Base-by-base conservation (phyloP, 2,329 filamentous ascomycete genomes). In the Microdochium paspali region DNA sequence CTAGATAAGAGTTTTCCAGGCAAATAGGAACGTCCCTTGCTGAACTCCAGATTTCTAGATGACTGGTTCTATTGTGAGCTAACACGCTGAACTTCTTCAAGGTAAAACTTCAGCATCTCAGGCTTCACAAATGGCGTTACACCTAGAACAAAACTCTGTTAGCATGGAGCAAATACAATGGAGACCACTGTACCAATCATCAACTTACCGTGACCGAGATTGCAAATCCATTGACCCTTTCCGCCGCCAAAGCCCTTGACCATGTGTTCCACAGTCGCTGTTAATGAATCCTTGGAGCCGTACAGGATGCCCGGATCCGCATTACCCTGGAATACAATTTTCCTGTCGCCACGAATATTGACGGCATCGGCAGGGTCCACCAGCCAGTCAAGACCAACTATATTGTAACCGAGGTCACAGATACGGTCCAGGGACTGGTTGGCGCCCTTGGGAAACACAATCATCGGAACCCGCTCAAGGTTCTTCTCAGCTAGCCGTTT, bases 401-500 rank as follows among this genome's bases (percentile, higher is more conserved):
- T 89, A 60, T 97, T 80, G 72, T 97, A 98, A 35, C 90, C 90
- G 15, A 90, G 79, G 59, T 90, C 73, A 70, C 90, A 96, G 20
- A 93, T 79, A 26, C 87, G 82, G 56, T 96, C 87, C 44, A 98
- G 75, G 3, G 90, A 89, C 66, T 95, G 93, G 87, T 93, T 97
- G 10, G 93, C 91, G 10, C 93, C 93, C 72, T 98, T 98, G 30
- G 93, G 90, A 66, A 98, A 98, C 23, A 97, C 90, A 4, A 90
- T 94, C 90, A 97, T 96, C 3, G 93, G 93, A 3, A 98, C 91
- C 10, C 72, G 75, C 49, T 90, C 86, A 46, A 91, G 69, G 0
- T 83, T 82, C 61, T 94, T 74, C 62, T 87, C 85, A 56, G 78
- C 72, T 49, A 97, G 70, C 51, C 81, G 82, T 56, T 72, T 74